phyloP scores from a whole-genome alignment of 2,329 filamentous ascomycete genomes.

The Penicillium occitanis region DNA sequence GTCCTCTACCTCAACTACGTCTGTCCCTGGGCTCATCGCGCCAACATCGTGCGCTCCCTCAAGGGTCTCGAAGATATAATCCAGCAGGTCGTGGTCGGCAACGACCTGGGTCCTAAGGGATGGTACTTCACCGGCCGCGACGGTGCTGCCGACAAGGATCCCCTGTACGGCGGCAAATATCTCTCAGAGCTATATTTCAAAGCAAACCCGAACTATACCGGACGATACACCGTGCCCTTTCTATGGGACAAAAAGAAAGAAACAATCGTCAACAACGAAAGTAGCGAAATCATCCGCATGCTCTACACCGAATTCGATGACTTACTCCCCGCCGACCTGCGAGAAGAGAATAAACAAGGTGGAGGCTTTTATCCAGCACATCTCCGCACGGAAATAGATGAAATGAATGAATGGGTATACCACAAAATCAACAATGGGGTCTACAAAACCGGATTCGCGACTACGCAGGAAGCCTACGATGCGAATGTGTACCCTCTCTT shows the following conservation, averaged over 20 bases:
- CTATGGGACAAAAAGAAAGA: slow-evolving; percentile 75
- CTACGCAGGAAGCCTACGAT: slow-evolving; percentile 74
- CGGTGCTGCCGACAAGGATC: slow-evolving; percentile 61
- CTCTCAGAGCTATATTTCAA: slow-evolving; percentile 74
- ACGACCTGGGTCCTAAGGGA: slow-evolving; percentile 49
- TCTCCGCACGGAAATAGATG: slow-evolving; percentile 66
- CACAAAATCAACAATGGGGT: slow-evolving; percentile 56
- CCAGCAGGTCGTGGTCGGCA: slow-evolving; percentile 47
- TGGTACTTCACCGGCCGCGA: slow-evolving; percentile 74
- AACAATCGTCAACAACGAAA: slow-evolving; percentile 83
- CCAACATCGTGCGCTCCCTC: slow-evolving; percentile 49
- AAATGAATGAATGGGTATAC: slow-evolving; percentile 75
- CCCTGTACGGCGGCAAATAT: slow-evolving; percentile 68
- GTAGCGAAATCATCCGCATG: slow-evolving; percentile 84
- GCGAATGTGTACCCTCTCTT: slow-evolving; percentile 68
- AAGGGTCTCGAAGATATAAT: slow-evolving; percentile 54
- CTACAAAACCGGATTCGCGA: slow-evolving; percentile 70
- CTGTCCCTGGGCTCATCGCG: slow-evolving; percentile 63
- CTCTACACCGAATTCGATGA: slow-evolving; percentile 73
- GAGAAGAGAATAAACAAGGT: slow-evolving; percentile 51
- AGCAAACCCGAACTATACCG: slow-evolving; percentile 65
- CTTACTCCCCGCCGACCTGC: slow-evolving; percentile 57
- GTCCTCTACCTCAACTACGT: slow-evolving; percentile 60
- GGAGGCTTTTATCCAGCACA: slow-evolving; percentile 65
- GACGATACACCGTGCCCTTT: slow-evolving; percentile 78